Evolutionary conservation across 2,329 filamentous ascomycete species (phyloP).

Genomic region (Penicillium vulpinum): DNA sequence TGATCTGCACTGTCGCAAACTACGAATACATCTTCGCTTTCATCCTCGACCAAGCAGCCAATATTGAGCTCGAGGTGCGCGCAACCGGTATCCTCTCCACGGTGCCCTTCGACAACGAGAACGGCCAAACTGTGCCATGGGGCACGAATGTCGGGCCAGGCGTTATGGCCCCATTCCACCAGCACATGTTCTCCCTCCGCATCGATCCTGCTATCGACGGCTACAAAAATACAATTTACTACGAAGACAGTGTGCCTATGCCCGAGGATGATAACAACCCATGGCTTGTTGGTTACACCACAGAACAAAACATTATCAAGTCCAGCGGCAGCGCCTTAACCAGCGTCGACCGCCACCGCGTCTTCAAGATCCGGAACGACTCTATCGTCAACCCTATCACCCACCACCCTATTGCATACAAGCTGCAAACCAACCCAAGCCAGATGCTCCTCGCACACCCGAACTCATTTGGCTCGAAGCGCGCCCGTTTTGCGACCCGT

Average conservation of each 20-base stretch:
- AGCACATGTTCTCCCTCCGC: constrained; percentile 72
- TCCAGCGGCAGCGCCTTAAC: constrained; percentile 54
- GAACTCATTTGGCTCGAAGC: constrained; percentile 46
- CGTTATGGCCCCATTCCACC: constrained; percentile 69
- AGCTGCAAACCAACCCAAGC: constrained; percentile 49
- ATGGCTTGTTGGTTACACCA: constrained; percentile 61
- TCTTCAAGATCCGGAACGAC: constrained; percentile 57
- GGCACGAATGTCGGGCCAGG: constrained; percentile 70
- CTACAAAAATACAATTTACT: constrained; percentile 54
- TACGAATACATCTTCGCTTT: constrained; percentile 75
- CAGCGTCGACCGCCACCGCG: constrained; percentile 50
- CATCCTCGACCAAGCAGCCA: constrained; percentile 70
- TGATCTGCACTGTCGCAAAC: constrained; percentile 70
- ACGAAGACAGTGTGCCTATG: constrained; percentile 57
- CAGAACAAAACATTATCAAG: constrained; percentile 53
- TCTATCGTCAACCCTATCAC: constrained; percentile 47
- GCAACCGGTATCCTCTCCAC: constrained; percentile 69
- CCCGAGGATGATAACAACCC: constrained; percentile 60
- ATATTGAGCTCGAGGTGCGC: constrained; percentile 66
- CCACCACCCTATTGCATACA: constrained; percentile 52
- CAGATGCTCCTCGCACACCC: constrained; percentile 53
- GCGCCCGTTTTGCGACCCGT: constrained; percentile 54
- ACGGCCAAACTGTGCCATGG: constrained; percentile 64
- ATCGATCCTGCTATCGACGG: constrained; percentile 64
- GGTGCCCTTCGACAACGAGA: constrained; percentile 62